phyloP scores from a whole-genome alignment of 139 green algal species.

The Chlorella sp. region DNA sequence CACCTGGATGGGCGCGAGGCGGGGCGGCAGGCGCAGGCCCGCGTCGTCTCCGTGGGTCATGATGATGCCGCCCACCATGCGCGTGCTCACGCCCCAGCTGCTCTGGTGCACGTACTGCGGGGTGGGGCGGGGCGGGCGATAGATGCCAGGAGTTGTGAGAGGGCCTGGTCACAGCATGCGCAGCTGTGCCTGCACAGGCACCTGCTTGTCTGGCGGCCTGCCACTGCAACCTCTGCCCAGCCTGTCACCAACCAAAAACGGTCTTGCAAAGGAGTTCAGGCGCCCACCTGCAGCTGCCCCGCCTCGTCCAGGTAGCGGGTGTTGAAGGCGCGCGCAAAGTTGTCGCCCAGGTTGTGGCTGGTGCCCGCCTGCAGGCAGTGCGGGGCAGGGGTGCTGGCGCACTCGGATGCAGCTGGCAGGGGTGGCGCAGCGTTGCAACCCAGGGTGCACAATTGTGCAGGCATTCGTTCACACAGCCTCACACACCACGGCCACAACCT shows the following conservation, averaged over 20 bases:
- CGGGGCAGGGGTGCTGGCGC: neutral
- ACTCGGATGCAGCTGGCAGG: too few relatives aligned
- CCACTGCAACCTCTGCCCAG: too few relatives aligned
- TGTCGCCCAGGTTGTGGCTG: conserved; percentile 91
- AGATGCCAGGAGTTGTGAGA: too few relatives aligned
- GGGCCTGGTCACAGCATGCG: too few relatives aligned
- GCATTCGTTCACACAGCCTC: too few relatives aligned
- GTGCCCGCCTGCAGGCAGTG: conserved; percentile 84
- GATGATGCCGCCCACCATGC: conserved; percentile 96
- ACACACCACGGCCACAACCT: too few relatives aligned
- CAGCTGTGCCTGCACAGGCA: too few relatives aligned
- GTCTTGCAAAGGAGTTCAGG: too few relatives aligned
- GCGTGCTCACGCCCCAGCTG: conserved; percentile 94
- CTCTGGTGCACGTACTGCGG: conserved; percentile 88
- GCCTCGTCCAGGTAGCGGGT: conserved; percentile 74
- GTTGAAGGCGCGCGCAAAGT: conserved; percentile 93
- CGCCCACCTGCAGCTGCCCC: conserved; percentile 45
- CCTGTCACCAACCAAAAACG: too few relatives aligned
- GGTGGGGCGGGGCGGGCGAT: too few relatives aligned
- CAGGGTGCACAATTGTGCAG: neutral
- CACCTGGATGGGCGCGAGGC: conserved; percentile 92
- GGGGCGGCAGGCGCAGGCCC: conserved; percentile 90
- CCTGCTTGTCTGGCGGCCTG: too few relatives aligned
- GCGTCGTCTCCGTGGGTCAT: conserved; percentile 98
- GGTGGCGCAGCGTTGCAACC: too few relatives aligned